Percentiles rank a stretch among this genome's conserved stretches.
Conservation (phyloP, 495 filamentous ascomycete genomes). For the Hypoxylon rickii region DNA sequence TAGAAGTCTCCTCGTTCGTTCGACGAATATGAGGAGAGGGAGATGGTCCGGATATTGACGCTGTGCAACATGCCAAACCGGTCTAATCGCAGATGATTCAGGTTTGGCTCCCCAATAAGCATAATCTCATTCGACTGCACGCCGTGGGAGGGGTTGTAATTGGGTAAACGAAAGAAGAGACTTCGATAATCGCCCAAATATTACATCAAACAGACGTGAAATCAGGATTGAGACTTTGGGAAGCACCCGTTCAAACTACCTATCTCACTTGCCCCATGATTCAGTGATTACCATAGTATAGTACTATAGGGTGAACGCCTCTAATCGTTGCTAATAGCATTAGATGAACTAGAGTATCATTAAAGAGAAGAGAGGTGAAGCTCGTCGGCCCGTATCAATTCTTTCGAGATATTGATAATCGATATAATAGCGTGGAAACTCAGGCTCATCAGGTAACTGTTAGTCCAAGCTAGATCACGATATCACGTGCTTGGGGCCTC, state of each 20-base stretch:
- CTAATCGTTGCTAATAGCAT: too few species aligned
- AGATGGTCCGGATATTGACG: not conserved
- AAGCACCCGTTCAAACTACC: not conserved
- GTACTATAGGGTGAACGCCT: too few species aligned
- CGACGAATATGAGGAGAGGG: too few species aligned
- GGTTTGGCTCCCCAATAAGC: not conserved
- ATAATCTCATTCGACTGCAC: not conserved
- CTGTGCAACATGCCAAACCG: not conserved
- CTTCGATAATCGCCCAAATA: not conserved
- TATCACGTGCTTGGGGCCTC: not conserved
- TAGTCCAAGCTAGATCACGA: not conserved
- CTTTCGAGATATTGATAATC: too few species aligned
- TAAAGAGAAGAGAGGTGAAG: too few species aligned
- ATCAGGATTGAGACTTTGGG: not conserved
- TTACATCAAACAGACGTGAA: not conserved
- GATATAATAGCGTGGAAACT: too few species aligned
- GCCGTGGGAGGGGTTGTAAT: too few species aligned
- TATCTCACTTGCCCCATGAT: too few species aligned
- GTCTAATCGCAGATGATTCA: not conserved
- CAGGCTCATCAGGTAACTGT: too few species aligned
- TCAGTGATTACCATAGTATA: not conserved
- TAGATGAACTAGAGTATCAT: too few species aligned
- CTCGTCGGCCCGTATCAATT: too few species aligned
- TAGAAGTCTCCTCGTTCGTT: too few species aligned
- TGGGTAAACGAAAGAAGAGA: not conserved